phyloP scores from a whole-genome alignment of 139 green algal species.

The Gonium pectorale region DNA sequence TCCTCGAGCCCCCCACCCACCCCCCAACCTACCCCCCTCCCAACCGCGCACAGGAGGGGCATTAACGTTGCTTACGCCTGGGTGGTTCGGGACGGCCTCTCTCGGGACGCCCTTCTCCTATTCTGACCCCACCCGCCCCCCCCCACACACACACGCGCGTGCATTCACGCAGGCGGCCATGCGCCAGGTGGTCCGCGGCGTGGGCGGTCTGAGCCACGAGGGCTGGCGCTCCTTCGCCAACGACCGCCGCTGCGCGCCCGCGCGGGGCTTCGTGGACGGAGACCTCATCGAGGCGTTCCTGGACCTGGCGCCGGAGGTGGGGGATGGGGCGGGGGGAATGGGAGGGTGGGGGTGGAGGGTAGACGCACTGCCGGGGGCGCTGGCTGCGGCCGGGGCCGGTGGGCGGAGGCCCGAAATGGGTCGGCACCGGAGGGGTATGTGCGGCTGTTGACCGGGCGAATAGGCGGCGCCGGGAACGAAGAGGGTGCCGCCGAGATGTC shows the following conservation, averaged over 20 bases:
- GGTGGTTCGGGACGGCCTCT: too few species aligned
- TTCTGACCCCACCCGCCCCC: too few species aligned
- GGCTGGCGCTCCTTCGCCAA: constrained; percentile 89
- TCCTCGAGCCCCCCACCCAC: too few species aligned
- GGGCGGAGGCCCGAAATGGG: background rate
- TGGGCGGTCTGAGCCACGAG: constrained; percentile 90
- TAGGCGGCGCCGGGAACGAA: background rate
- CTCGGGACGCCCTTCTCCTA: too few species aligned
- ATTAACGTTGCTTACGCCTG: too few species aligned
- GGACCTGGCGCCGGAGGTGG: constrained; percentile 77
- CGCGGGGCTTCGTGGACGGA: constrained; percentile 91
- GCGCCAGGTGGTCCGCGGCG: constrained; percentile 69
- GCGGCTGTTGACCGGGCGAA: background rate
- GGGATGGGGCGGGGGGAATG: background rate
- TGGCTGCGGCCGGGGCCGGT: background rate
- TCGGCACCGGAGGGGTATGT: background rate
- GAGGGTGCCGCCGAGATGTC: too few species aligned
- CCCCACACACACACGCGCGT: too few species aligned
- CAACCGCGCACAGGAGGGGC: too few species aligned
- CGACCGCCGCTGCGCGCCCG: constrained; percentile 70
- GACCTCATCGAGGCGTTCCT: constrained; percentile 96
- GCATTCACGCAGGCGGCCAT: constrained; percentile 52
- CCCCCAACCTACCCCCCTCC: too few species aligned
- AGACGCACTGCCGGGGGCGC: background rate
- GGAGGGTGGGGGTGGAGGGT: background rate